Evolutionary conservation across 176 grass and related monocot species (phyloP).

Genomic region (Lolium multiflorum): DNA sequence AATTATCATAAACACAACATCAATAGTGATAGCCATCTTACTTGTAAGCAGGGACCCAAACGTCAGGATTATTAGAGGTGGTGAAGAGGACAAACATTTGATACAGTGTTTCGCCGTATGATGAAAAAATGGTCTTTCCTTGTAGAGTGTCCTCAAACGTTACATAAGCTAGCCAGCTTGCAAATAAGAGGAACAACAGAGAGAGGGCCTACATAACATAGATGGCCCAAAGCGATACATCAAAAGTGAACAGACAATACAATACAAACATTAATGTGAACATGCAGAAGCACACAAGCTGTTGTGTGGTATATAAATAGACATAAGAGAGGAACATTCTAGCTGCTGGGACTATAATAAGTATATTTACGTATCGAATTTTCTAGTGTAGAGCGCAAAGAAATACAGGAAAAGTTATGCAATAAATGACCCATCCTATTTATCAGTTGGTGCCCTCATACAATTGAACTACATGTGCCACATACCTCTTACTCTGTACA

Average conservation of each 20-base stretch:
- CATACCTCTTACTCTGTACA: slow-evolving; percentile 18
- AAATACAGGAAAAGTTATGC: not conserved
- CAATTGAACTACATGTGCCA: slow-evolving; percentile 6
- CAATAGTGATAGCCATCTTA: slow-evolving; percentile 54
- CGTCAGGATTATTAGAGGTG: slow-evolving; percentile 98
- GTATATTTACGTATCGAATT: not conserved
- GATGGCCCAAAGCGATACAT: slow-evolving; percentile 22
- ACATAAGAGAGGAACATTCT: slow-evolving; percentile 24
- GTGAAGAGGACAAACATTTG: slow-evolving; percentile 99
- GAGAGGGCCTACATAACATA: slow-evolving; percentile 73
- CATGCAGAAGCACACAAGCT: slow-evolving; percentile 3
- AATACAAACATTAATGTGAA: slow-evolving; percentile 32
- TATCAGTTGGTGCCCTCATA: slow-evolving; percentile 1
- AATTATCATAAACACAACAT: slow-evolving; percentile 47
- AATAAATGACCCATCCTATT: slow-evolving; percentile 9
- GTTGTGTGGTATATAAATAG: not conserved
- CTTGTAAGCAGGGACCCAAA: slow-evolving; percentile 99
- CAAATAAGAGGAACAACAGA: slow-evolving; percentile 86
- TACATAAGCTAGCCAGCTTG: slow-evolving; percentile 97
- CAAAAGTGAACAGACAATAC: slow-evolving; percentile 30
- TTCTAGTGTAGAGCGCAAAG: slow-evolving; percentile 23
- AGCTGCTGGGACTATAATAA: not conserved
- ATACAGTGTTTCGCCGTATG: slow-evolving; percentile 83
- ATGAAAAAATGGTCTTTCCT: slow-evolving; percentile 78
- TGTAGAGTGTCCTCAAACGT: slow-evolving; percentile 93